A percentile compares a stretch with the other conserved stretches of the same genome.
These are phyloP conservation scores for Dalbergia cochinchinensis DNA, from an alignment of 306 rosid species.

Conservation along the genomic window DNA sequence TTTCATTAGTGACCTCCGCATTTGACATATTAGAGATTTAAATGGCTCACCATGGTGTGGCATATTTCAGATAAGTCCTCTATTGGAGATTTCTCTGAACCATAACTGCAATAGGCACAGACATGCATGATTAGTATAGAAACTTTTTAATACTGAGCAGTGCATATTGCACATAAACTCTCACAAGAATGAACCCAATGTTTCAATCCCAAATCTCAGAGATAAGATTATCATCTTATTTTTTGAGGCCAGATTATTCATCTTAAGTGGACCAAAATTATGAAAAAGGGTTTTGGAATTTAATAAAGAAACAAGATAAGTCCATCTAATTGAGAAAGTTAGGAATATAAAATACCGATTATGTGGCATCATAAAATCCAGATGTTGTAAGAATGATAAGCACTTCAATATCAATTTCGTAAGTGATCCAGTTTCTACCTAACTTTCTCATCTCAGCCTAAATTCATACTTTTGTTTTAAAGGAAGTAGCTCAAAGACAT, in stretches of 20 bases:
- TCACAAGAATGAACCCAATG: constrained; percentile 18
- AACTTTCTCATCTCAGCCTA: constrained; percentile 31
- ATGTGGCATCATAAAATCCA: constrained; percentile 18
- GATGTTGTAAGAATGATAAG: constrained; percentile 13
- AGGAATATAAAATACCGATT: constrained; percentile 12
- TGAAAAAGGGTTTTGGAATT: constrained; percentile 1
- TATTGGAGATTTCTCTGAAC: constrained; percentile 78
- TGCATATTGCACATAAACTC: constrained; percentile 35
- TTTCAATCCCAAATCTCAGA: neutral
- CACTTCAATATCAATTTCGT: constrained; percentile 17
- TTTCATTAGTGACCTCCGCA: constrained; percentile 4
- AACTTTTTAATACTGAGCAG: constrained; percentile 21
- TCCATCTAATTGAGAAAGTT: constrained; percentile 14
- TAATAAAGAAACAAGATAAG: constrained; percentile 30
- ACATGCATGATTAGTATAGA: constrained; percentile 20
- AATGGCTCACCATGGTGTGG: constrained; percentile 75
- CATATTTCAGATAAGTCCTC: constrained; percentile 87
- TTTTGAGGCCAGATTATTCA: constrained; percentile 34
- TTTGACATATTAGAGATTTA: constrained; percentile 26
- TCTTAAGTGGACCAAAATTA: constrained; percentile 30
- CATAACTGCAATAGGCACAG: constrained; percentile 73
- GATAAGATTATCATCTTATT: constrained; percentile 27
- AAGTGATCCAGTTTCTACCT: constrained; percentile 39
- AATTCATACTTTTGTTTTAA: constrained; percentile 6
- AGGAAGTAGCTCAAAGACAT: constrained; percentile 1